Evolutionary conservation across 768 basidiomycete genomes (phyloP).

Genomic region (Dictyophora rubrovolvata): DNA sequence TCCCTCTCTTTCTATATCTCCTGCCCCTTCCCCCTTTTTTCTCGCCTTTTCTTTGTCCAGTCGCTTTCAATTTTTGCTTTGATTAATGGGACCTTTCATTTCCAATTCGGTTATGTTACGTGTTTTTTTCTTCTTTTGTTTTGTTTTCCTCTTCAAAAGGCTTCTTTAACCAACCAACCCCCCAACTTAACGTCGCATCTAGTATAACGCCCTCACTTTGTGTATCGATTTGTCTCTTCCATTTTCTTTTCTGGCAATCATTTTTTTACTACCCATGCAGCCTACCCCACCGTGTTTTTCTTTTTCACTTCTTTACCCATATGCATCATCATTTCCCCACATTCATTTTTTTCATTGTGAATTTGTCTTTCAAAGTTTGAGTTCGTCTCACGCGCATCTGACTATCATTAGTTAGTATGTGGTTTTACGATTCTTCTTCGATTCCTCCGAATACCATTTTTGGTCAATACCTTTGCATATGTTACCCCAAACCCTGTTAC

Average conservation of each 20-base stretch:
- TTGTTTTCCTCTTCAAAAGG: not conserved
- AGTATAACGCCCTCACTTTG: not conserved
- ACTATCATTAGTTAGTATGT: not conserved
- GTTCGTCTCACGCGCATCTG: not conserved
- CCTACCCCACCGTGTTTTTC: not conserved
- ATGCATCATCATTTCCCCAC: conserved; percentile 3
- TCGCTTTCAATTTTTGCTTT: not conserved
- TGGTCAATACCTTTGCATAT: conserved; percentile 9
- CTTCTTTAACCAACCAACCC: not conserved
- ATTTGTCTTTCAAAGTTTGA: not conserved
- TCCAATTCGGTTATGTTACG: not conserved
- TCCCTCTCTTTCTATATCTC: not conserved
- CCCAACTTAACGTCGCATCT: not conserved
- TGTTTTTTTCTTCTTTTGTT: not conserved
- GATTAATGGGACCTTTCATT: not conserved
- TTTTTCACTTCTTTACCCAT: not conserved
- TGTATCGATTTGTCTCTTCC: not conserved
- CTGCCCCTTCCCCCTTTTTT: too few relatives aligned
- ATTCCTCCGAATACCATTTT: not conserved
- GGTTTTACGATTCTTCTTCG: not conserved
- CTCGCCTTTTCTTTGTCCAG: not conserved
- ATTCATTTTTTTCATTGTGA: conserved; percentile 5
- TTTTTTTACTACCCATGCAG: not conserved
- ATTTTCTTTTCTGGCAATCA: conserved; percentile 6
- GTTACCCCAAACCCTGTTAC: conserved; percentile 8